Evolutionary conservation across 2,329 filamentous ascomycete genomes (phyloP).

Genomic region (Aspergillus sp.): DNA sequence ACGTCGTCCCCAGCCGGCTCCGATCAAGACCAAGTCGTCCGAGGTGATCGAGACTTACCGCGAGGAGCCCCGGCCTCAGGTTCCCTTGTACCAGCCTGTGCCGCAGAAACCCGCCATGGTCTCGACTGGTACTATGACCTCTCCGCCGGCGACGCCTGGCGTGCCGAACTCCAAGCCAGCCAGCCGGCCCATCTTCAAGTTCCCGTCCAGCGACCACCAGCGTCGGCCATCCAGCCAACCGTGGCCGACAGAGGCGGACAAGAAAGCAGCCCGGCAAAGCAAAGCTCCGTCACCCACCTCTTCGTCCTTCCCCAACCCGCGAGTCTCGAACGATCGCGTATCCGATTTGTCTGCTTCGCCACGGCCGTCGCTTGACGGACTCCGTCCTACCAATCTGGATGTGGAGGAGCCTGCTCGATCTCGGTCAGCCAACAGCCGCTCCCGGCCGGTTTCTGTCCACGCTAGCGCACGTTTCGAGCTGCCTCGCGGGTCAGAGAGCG

Average conservation of each 20-base stretch:
- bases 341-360: conserved; percentile 60
- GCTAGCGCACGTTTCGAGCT: conserved; percentile 82
- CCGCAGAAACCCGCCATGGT: conserved; percentile 59
- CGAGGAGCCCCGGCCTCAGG: conserved; percentile 32
- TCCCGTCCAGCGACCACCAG: conserved; percentile 51
- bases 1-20: conserved; percentile 29
- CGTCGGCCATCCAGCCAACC: conserved; percentile 53
- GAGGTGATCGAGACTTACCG: conserved; percentile 26
- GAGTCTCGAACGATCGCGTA: conserved; percentile 51
- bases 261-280: conserved; percentile 22
- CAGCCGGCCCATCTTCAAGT: conserved; percentile 55
- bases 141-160: conserved; percentile 49
- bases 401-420: conserved; percentile 61
- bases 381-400: conserved; percentile 66
- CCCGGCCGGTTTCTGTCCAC: conserved; percentile 79
- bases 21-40: conserved; percentile 25
- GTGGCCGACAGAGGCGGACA: conserved; percentile 37
- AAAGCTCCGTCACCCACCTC: conserved; percentile 38
- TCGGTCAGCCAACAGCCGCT: conserved; percentile 65
- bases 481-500: conserved; percentile 72
- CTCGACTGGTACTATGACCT: conserved; percentile 81
- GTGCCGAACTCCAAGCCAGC: conserved; percentile 31
- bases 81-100: conserved; percentile 43
- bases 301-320: conserved; percentile 50
- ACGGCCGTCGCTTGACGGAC: conserved; percentile 70